Base-by-base conservation (phyloP, 1,284 basidiomycete genomes). In the Sanguinoderma infundibulare region DNA sequence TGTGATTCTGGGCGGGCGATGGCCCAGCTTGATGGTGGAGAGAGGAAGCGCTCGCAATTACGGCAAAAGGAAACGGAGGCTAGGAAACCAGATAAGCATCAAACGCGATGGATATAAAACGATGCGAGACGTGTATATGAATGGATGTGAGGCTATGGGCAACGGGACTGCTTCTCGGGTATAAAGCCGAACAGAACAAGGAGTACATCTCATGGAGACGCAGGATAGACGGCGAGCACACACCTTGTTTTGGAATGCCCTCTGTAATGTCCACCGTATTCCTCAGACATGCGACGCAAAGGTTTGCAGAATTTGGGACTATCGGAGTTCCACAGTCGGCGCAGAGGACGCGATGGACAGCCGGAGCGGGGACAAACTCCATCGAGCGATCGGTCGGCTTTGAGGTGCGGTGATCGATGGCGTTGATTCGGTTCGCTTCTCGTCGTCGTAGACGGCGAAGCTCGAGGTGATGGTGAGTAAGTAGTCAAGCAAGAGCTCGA, bases 231-330 rank as follows among this genome's bases (percentile, higher is more conserved):
- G 17, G 51, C 14, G 24, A 24, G 22, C 10, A 38, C 80, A 47
- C 56, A 90, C 91, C 85, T 86, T 98, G 96, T 76, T 99, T 99
- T 24, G 97, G 97, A 53, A 99, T 99, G 15, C 94, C 95, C 75
- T 98, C 96, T 9, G 97, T 98, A 73, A 99, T 98, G 76, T 99
- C 97, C 65, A 98, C 90, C 26, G 91, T 90, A 82, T 96, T 97
- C 64, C 94, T 79, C 56, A 98, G 79, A 74, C 95, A 97, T 56
- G 87, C 88, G n/a, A 96, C 91, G 77, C 97, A 98, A 46, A 98
- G 83, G 80, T 98, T 98, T 55, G 97, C 96, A 66, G 94, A 95
- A 77, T 98, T 98, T 35, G 97, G 94, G 53, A 92, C 88, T 73
- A 98, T 99, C 57, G 94, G 94, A n/a, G 72, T 78, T 86, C 92